Evolutionary conservation across 2,329 filamentous ascomycete genomes (phyloP).

Genomic region (Delphinella strobiligena): DNA sequence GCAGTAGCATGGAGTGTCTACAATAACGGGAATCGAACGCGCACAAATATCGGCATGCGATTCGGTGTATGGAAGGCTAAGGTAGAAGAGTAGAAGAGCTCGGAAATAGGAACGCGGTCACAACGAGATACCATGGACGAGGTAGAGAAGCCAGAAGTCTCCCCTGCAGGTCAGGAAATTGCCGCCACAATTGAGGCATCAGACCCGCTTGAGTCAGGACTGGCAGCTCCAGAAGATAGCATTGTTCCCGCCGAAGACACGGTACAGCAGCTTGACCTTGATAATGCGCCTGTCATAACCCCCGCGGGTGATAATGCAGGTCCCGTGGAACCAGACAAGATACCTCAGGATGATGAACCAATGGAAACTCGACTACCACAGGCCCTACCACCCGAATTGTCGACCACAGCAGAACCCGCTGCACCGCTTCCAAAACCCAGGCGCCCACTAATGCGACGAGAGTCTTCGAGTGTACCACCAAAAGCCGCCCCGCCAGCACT

Average conservation of each 20-base stretch:
- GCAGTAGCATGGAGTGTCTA: too few species aligned
- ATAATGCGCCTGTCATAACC: constrained; percentile 1
- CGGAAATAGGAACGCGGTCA: neutral
- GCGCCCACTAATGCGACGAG: constrained; percentile 29
- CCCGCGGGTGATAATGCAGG: neutral
- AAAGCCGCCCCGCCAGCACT: too few species aligned
- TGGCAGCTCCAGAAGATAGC: constrained; percentile 1
- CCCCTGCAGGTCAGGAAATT: constrained; percentile 19
- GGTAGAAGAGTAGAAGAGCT: neutral
- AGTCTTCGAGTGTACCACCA: too few species aligned
- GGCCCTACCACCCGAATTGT: neutral
- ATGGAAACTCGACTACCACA: too few species aligned
- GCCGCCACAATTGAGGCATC: neutral
- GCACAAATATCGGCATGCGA: too few species aligned
- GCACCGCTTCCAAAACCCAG: neutral
- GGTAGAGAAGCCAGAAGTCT: constrained; percentile 24
- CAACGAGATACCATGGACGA: constrained; percentile 22
- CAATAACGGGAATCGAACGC: too few species aligned
- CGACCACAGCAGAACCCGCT: neutral
- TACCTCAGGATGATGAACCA: too few species aligned
- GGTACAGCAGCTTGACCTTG: constrained; percentile 21
- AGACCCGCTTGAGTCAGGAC: neutral
- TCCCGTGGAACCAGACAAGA: constrained; percentile 7
- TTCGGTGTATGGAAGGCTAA: constrained; percentile 1
- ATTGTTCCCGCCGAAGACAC: constrained; percentile 25